Percentiles rank a stretch among this genome's conserved stretches.
Conservation (phyloP, 441 rosid species). For the Erysimum cheiri region DNA sequence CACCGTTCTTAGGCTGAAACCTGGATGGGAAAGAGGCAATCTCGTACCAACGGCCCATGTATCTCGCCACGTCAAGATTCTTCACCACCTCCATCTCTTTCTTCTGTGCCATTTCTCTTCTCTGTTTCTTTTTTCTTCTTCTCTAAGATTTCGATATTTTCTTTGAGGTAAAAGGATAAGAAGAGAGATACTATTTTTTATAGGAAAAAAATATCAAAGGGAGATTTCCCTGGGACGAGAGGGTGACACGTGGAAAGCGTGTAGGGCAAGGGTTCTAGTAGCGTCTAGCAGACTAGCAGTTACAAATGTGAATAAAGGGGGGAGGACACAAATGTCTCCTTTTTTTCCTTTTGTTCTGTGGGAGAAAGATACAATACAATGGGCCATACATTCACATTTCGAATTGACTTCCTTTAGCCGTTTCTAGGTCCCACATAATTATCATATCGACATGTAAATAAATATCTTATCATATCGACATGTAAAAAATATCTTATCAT, state of each 20-base stretch:
- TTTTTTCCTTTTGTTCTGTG: no score
- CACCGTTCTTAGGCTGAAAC: constrained; percentile 80
- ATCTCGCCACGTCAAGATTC: constrained; percentile 67
- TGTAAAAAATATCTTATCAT: no score
- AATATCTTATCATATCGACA: no score
- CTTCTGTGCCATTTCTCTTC: constrained; percentile 46
- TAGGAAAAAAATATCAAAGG: background rate
- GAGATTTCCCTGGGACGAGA: constrained; percentile 42
- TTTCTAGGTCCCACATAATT: background rate
- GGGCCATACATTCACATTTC: constrained; percentile 22
- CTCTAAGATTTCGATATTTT: constrained; percentile 26
- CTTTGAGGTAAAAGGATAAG: constrained; percentile 28
- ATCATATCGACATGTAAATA: background rate
- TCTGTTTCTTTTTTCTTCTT: background rate
- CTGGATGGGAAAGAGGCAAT: constrained; percentile 86
- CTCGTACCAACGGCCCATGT: constrained; percentile 97
- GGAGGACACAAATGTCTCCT: no score
- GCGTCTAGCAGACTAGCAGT: constrained; percentile 13
- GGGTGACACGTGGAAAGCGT: constrained; percentile 44
- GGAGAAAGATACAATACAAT: constrained; percentile 31
- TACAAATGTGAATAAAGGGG: constrained; percentile 1
- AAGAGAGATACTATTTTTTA: constrained; percentile 15
- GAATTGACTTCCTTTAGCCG: constrained; percentile 21
- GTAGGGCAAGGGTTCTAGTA: constrained; percentile 38
- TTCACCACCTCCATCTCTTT: constrained; percentile 82